These are phyloP conservation scores for Pseudoneurospora amorphoporcata DNA, from an alignment of 495 filamentous ascomycete genomes.

Conservation along the genomic window DNA sequence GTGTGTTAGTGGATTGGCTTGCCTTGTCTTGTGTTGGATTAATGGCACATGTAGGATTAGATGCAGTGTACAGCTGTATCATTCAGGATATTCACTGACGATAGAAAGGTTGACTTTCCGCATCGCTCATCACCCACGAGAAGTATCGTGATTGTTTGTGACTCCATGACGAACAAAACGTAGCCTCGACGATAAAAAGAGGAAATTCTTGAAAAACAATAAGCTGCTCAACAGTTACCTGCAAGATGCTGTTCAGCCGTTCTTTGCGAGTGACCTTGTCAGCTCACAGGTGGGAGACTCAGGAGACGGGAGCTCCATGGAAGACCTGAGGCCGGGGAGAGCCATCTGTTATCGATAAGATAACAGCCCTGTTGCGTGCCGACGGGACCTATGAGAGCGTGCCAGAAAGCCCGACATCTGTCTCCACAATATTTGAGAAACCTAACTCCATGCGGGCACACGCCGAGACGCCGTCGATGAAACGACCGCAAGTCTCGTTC, in stretches of 20 bases:
- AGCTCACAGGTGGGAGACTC: not conserved
- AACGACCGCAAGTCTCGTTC: not conserved
- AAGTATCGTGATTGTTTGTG: slow-evolving; percentile 53
- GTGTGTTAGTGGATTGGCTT: slow-evolving; percentile 3
- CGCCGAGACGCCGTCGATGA: not conserved
- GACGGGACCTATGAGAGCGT: not conserved
- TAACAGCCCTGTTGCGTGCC: not conserved
- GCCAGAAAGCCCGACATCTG: not conserved
- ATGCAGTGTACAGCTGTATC: not conserved
- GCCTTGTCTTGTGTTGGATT: not conserved
- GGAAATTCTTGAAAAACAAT: not conserved
- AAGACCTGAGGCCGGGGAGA: not conserved
- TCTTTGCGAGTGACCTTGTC: not conserved
- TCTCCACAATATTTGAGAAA: not conserved
- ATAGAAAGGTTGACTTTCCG: slow-evolving; percentile 82
- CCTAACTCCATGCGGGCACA: not conserved
- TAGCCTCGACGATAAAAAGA: not conserved
- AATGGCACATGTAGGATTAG: not conserved
- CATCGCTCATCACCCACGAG: slow-evolving; percentile 71
- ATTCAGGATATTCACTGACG: slow-evolving; percentile 45
- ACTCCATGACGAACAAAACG: slow-evolving; percentile 24
- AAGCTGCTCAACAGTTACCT: not conserved
- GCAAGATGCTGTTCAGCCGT: not conserved
- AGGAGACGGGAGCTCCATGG: not conserved
- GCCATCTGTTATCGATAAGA: not conserved